These are phyloP conservation scores for Stemphylium vesicarium DNA, from an alignment of 2,329 filamentous ascomycete species.

Conservation along the genomic window DNA sequence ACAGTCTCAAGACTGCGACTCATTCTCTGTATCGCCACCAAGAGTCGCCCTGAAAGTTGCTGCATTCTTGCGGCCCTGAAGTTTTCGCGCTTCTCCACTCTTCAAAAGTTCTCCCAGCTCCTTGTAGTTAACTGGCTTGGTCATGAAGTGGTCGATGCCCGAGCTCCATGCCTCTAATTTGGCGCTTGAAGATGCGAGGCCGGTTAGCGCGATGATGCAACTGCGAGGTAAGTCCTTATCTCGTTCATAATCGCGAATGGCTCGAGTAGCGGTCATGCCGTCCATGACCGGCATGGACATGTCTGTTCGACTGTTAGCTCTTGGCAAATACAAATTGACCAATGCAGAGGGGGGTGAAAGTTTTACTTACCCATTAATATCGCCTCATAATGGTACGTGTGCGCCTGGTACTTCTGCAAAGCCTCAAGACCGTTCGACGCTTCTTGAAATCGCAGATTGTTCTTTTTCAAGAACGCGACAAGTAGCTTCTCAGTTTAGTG, in stretches of 20 bases:
- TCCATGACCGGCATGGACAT: constrained; percentile 50
- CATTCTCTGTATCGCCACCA: neutral
- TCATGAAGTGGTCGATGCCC: constrained; percentile 42
- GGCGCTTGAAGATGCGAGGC: constrained; percentile 31
- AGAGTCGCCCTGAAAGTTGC: neutral
- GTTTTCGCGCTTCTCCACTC: constrained; percentile 12
- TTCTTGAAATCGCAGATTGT: constrained; percentile 28
- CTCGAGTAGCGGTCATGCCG: constrained; percentile 43
- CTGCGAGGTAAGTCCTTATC: constrained; percentile 18
- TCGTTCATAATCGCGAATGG: constrained; percentile 41
- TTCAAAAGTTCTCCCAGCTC: constrained; percentile 27
- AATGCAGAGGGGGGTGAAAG: too few species aligned
- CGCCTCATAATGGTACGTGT: constrained; percentile 21
- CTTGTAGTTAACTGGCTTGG: constrained; percentile 41
- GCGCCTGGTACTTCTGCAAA: constrained; percentile 31
- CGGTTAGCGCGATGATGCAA: constrained; percentile 40
- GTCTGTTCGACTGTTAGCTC: constrained; percentile 23
- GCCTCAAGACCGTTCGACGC: constrained; percentile 46
- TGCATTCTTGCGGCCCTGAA: neutral
- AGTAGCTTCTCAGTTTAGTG: constrained; percentile 35
- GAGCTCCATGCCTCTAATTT: constrained; percentile 37
- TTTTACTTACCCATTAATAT: constrained; percentile 42
- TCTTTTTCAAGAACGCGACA: constrained; percentile 40
- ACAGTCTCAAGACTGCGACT: neutral
- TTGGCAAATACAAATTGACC: neutral